Conservation (phyloP, 192 early-diverging fungal species). For the Dispira simplex region DNA sequence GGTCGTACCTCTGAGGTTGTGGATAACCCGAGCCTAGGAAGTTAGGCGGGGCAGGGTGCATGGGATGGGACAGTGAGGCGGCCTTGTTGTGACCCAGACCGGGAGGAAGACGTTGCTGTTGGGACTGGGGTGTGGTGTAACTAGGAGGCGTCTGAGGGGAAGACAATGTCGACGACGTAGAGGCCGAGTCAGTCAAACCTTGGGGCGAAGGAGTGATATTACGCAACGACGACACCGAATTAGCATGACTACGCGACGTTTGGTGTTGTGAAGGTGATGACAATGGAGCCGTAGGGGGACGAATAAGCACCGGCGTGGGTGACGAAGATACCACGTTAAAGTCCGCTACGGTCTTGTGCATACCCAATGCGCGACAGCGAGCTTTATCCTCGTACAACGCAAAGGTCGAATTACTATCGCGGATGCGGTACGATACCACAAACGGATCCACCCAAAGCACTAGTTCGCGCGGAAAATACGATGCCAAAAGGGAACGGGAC, state of each 20-base stretch:
- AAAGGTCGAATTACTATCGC: slow-evolving; percentile 51
- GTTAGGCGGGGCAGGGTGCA: not conserved
- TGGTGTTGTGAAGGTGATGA: not conserved
- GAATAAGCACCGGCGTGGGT: not conserved
- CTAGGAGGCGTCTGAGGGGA: not conserved
- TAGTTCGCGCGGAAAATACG: slow-evolving; percentile 44
- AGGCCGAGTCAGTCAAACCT: not conserved
- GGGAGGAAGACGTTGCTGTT: not conserved
- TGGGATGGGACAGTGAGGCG: not conserved
- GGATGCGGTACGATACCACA: slow-evolving; percentile 50
- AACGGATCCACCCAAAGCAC: slow-evolving; percentile 61
- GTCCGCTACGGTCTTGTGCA: not conserved
- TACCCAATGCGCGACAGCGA: not conserved
- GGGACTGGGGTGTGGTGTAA: not conserved
- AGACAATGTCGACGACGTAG: slow-evolving; percentile 3
- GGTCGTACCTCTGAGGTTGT: not conserved
- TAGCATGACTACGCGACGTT: too few species aligned
- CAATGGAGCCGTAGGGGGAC: not conserved
- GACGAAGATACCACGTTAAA: not conserved
- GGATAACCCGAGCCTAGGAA: not conserved
- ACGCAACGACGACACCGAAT: not conserved
- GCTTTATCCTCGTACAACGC: slow-evolving; percentile 45
- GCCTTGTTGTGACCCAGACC: not conserved
- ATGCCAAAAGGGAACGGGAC: slow-evolving; percentile 28
- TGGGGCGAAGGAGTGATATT: slow-evolving; percentile 4